phyloP scores from a whole-genome alignment of 108 stramenopile genomes.

The Aurantiochytrium sp. region DNA sequence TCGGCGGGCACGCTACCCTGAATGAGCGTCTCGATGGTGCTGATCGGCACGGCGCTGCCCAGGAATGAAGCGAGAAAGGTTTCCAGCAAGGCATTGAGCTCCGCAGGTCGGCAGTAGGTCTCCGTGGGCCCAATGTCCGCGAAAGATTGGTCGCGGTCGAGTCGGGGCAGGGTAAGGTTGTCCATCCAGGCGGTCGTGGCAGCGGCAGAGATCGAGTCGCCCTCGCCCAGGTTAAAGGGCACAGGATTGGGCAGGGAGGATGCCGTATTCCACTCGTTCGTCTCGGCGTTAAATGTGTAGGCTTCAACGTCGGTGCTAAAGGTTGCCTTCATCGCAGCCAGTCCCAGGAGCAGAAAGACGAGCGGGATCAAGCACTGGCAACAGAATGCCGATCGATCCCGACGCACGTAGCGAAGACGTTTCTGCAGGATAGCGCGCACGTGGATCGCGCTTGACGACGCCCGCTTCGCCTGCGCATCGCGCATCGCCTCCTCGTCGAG shows the following conservation, averaged over 20 bases:
- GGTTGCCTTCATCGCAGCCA: conserved; percentile 29
- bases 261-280: background rate
- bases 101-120: background rate
- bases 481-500: background rate
- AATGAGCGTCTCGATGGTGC: background rate
- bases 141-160: background rate
- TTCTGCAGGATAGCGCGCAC: conserved; percentile 56
- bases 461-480: background rate
- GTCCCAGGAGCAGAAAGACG: conserved; percentile 52
- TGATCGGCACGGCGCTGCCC: background rate
- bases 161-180: background rate
- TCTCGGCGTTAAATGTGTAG: background rate
- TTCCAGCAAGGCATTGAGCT: background rate
- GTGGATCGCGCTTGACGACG: conserved; percentile 40
- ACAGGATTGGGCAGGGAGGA: background rate
- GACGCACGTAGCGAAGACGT: conserved; percentile 41
- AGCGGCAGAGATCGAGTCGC: background rate
- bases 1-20: background rate
- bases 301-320: background rate
- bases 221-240: background rate
- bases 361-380: conserved; percentile 62
- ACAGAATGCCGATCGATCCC: conserved; percentile 52
- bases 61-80: background rate
- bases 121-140: background rate
- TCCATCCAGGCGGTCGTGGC: background rate